Evolutionary conservation across 2,329 filamentous ascomycete genomes (phyloP), one percentile per base, ranked within the genome.

Genomic region (Diaporthe citrichinensis): DNA sequence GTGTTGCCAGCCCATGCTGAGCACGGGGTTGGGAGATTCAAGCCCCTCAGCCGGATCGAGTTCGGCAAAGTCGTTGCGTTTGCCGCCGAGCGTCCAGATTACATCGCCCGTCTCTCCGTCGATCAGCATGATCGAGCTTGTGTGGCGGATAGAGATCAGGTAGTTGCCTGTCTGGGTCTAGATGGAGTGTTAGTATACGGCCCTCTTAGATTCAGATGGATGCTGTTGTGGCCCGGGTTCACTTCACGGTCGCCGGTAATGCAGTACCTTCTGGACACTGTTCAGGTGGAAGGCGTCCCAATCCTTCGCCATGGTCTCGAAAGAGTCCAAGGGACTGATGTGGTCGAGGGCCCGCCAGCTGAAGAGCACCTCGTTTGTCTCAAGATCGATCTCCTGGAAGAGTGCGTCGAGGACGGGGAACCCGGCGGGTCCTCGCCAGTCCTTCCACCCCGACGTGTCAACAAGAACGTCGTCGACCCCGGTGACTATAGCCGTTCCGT

Each of bases 281-380:
- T 91, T 90, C 80, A 91, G 86, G 80, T 90, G 89, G 79, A 90
- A 90, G 76, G 86, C 90, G 79, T 91, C 89, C 82, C 88, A 91
- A 1, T 85, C 82, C 31, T 78, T 78, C 1, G 77, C 31, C 44
- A 75, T 41, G 25, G 25, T 65, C 75, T 76, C 75, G 28, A 69
- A 62, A 1, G 75, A 76, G 15, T 75, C 61, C 59, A 44, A 41
- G 41, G 75, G 75, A 4, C 49, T 49, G 46, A 76, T 75, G 76
- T 84, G 80, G 9, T 84, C 80, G 80, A 76, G 72, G 1, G 78
- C 84, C 49, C 83, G 82, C 87, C 89, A 90, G 77, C 89, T 85
- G 76, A 89, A 90, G 7, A 90, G 53, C 36, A 89, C 81, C 57
- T 84, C 81, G 20, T 86, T 86, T 3, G 86, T 88, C 23, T 85